Conservation (phyloP, 2,329 filamentous ascomycete genomes). For the Colletotrichum endophyticum region DNA sequence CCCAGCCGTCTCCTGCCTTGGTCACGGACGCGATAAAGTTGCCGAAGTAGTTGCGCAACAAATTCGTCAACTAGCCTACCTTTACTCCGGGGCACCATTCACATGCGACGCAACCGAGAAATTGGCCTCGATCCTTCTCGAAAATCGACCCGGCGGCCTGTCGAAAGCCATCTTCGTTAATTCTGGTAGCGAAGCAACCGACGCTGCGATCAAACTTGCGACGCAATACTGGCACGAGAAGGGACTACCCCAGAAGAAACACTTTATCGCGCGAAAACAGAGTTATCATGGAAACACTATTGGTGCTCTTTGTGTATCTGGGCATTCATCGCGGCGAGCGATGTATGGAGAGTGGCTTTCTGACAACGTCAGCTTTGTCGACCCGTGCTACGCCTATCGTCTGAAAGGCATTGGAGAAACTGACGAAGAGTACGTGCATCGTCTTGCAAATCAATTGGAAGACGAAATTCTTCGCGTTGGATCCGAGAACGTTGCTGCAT, state of each 20-base stretch:
- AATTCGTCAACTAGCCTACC: conserved; percentile 1
- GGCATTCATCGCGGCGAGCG: conserved; percentile 26
- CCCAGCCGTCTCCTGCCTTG: conserved; percentile 5
- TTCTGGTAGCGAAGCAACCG: conserved; percentile 38
- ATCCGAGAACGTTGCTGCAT: conserved; percentile 48
- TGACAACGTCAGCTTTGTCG: background rate
- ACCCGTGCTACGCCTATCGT: background rate
- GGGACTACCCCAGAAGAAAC: conserved; percentile 35
- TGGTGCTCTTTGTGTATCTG: conserved; percentile 45
- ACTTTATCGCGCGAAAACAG: conserved; percentile 47
- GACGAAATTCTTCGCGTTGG: conserved; percentile 49
- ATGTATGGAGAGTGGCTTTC: conserved; percentile 22
- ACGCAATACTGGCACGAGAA: conserved; percentile 50
- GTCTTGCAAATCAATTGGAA: conserved; percentile 39
- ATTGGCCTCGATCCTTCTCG: background rate
- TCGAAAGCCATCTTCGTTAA: conserved; percentile 19
- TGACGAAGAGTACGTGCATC: conserved; percentile 41
- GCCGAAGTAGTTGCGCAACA: background rate
- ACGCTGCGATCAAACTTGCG: conserved; percentile 46
- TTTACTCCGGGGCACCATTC: conserved; percentile 14
- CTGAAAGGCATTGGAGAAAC: conserved; percentile 28
- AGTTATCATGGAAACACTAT: conserved; percentile 56
- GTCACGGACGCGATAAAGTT: background rate
- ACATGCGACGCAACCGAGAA: conserved; percentile 2
- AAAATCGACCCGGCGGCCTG: background rate